Evolutionary conservation across 805 yeast genomes (phyloP).

Genomic region (Scheffersomyces coipomensis): DNA sequence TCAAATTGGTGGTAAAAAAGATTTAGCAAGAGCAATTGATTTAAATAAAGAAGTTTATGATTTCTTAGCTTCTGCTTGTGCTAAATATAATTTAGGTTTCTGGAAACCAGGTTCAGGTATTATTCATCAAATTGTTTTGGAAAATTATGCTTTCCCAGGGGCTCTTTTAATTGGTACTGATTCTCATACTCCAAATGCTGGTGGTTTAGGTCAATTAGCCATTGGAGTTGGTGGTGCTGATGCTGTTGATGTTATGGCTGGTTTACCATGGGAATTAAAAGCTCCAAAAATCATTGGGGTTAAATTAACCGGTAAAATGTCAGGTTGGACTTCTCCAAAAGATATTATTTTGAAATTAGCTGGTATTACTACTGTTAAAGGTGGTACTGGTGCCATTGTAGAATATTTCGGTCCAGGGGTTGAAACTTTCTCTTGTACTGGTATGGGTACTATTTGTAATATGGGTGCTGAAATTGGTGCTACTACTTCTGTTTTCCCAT

Average conservation of each 20-base stretch:
- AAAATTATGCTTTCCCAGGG: constrained; percentile 97
- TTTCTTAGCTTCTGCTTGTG: constrained; percentile 85
- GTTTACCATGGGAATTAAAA: constrained; percentile 94
- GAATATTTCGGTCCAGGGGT: constrained; percentile 98
- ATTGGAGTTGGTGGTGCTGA: constrained; percentile 99
- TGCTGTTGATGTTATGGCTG: constrained; percentile 95
- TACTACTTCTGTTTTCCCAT: constrained; percentile 96
- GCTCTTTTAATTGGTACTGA: constrained; percentile 95
- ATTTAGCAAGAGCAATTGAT: constrained; percentile 81
- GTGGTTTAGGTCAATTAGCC: constrained; percentile 97
- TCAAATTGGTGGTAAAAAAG: constrained; percentile 84
- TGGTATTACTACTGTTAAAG: constrained; percentile 92
- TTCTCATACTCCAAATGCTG: constrained; percentile 97
- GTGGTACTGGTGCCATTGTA: constrained; percentile 96
- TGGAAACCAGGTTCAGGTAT: constrained; percentile 99
- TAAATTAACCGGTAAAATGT: constrained; percentile 85
- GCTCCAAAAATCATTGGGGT: constrained; percentile 96
- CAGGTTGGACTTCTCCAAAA: constrained; percentile 97
- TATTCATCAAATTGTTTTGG: constrained; percentile 94
- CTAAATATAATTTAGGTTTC: constrained; percentile 95
- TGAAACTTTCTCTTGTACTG: constrained; percentile 88
- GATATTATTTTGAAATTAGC: constrained; percentile 92
- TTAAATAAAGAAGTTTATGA: constrained; percentile 93
- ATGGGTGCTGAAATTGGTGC: constrained; percentile 99
- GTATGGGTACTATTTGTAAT: constrained; percentile 99